Evolutionary conservation across 2,329 filamentous ascomycete species (phyloP), one percentile per base, ranked within the genome.

Genomic region (Alternaria arbusti): DNA sequence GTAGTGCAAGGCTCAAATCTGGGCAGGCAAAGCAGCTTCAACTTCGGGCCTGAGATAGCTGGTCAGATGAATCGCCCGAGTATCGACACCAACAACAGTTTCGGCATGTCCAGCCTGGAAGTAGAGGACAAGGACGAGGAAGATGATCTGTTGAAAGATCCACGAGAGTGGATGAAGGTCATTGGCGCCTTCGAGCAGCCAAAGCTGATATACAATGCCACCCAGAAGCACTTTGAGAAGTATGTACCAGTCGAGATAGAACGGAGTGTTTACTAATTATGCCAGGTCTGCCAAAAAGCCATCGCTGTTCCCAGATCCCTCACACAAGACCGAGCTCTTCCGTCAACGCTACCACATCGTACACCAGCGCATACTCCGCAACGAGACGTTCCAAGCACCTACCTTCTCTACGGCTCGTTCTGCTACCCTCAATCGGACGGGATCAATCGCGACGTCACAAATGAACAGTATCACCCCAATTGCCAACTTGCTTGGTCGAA

Each of bases 151-250:
- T 77, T 86, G 45, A 88, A 84, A 61, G 92, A 97, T 75, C 88
- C 91, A 1, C 86, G 93, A 70, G 88, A 89, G 64, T 98, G 94
- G 92, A 82, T 98, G 25, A 95, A 91, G 77, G 87, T 97, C 25
- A 84, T 97, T 49, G 88, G 88, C 66, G 93, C 96, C 0, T 97
- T 92, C 77, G 89, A 96, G 9, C 94, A 97, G 78, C 96, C 96
- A 5, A 87, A 91, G 55, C 84, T 93, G 72, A 79, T 88, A 23
- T 96, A 94, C 78, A 94, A 94, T 71, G 86, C 89, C 20, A 82
- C 83, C 9, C 97, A 96, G 83, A 97, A 96, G 75, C 92, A 97
- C 74, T 97, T 98, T 76, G 93, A 98, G 74, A 89, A 86, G 90
- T 91, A 73, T 49, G 81, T 59, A 6, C 0, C 43, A 10, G 17